phyloP scores from a whole-genome alignment of 495 filamentous ascomycete species.

The Penicillium mononematosum region DNA sequence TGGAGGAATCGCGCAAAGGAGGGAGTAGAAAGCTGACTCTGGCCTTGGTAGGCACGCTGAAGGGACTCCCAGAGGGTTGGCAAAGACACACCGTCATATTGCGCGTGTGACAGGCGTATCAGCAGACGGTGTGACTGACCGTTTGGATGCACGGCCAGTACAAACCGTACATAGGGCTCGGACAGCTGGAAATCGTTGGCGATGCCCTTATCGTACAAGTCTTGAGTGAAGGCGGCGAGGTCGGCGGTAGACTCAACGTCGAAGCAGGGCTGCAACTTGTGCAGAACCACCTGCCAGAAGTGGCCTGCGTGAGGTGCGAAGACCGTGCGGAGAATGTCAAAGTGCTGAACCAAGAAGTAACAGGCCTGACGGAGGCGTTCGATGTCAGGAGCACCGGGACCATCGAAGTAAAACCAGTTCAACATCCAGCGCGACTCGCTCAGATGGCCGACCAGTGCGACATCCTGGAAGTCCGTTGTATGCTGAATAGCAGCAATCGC shows the following conservation, averaged over 20 bases:
- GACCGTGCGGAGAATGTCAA: conserved; percentile 49
- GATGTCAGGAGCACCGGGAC: conserved; percentile 14
- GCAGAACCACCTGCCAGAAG: conserved; percentile 46
- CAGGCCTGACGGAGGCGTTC: conserved; percentile 37
- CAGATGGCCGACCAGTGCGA: conserved; percentile 16
- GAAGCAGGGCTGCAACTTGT: conserved; percentile 11
- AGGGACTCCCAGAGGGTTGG: conserved; percentile 27
- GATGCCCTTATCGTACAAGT: conserved; percentile 35
- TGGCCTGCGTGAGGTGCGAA: conserved; percentile 42
- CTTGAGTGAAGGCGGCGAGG: conserved; percentile 36
- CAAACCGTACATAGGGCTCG: conserved; percentile 53
- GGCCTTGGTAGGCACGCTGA: conserved; percentile 13
- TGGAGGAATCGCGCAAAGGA: conserved; percentile 40
- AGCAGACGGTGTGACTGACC: conserved; percentile 41
- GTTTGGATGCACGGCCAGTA: conserved; percentile 31
- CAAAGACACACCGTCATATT: conserved; percentile 35
- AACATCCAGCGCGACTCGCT: conserved; percentile 16
- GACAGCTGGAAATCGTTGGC: conserved; percentile 47
- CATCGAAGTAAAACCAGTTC: conserved; percentile 21
- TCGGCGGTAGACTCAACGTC: conserved; percentile 13
- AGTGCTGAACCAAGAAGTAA: conserved; percentile 40
- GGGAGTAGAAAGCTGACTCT: conserved; percentile 41
- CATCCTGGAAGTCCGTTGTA: conserved; percentile 20
- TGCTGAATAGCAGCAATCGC: conserved; percentile 13
- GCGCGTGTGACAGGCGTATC: conserved; percentile 28